These are phyloP conservation scores for Phytophthora rubi DNA, from an alignment of 352 stramenopile genomes.

Conservation along the genomic window DNA sequence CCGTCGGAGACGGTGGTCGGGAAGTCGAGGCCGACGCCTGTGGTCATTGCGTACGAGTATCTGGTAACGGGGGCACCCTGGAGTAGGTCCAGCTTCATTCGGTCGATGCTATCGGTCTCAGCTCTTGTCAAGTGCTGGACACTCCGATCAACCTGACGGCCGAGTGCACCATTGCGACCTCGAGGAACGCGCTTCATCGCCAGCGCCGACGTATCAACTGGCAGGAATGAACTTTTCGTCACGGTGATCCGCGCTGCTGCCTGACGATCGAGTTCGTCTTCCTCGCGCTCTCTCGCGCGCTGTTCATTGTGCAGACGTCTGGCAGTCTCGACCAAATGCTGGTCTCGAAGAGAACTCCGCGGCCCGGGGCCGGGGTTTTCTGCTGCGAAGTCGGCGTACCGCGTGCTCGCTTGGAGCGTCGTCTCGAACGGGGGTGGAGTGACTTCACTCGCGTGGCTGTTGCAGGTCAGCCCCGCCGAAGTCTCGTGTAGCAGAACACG, in stretches of 20 bases:
- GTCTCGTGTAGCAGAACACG: constrained; percentile 57
- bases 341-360: constrained; percentile 52
- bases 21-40: constrained; percentile 65
- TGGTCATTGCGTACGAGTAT: constrained; percentile 74
- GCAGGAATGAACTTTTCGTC: constrained; percentile 48
- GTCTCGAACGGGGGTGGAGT: constrained; percentile 54
- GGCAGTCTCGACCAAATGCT: constrained; percentile 50
- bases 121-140: constrained; percentile 69
- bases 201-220: constrained; percentile 40
- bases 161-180: constrained; percentile 52
- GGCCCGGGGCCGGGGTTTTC: constrained; percentile 36
- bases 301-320: constrained; percentile 46
- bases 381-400: constrained; percentile 53
- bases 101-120: constrained; percentile 78
- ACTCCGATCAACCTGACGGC: constrained; percentile 52
- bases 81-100: constrained; percentile 66
- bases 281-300: constrained; percentile 33
- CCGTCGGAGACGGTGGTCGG: constrained; percentile 56
- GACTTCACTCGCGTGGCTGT: constrained; percentile 39
- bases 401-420: constrained; percentile 57
- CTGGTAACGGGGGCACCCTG: constrained; percentile 53
- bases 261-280: constrained; percentile 31
- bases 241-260: constrained; percentile 31
- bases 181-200: constrained; percentile 50
- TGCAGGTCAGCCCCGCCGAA: constrained; percentile 30